phyloP scores from a whole-genome alignment of 2,329 filamentous ascomycete genomes.

The Rutstroemia sp. region DNA sequence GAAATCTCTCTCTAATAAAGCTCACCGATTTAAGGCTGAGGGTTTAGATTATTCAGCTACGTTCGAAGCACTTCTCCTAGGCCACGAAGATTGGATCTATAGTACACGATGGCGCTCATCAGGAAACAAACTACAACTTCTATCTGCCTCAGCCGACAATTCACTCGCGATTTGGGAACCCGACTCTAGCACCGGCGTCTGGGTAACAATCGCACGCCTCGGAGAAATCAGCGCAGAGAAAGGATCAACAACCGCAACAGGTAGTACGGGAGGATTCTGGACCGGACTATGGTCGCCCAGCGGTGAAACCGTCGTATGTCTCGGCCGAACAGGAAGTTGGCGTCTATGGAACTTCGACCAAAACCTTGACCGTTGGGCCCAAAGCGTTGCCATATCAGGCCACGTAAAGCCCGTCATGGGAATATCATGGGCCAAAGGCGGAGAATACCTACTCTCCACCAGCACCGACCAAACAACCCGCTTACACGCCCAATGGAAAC shows the following conservation, averaged over 20 bases:
- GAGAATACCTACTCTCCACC: conserved; percentile 81
- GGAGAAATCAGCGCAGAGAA: conserved; percentile 94
- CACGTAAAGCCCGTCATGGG: conserved; percentile 78
- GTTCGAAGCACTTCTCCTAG: conserved; percentile 87
- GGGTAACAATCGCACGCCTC: conserved; percentile 77
- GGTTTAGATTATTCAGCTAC: conserved; percentile 67
- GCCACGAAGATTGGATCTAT: conserved; percentile 98
- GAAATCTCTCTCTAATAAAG: conserved; percentile 80
- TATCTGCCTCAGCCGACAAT: conserved; percentile 92
- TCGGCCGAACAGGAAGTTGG: conserved; percentile 92
- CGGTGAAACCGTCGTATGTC: conserved; percentile 66
- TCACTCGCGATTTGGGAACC: conserved; percentile 90
- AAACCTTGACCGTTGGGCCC: conserved; percentile 62
- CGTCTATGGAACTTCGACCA: conserved; percentile 67
- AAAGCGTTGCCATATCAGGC: conserved; percentile 70
- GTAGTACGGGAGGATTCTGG: conserved; percentile 95
- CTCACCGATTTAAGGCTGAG: conserved; percentile 62
- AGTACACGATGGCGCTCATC: conserved; percentile 47
- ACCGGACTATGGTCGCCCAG: conserved; percentile 84
- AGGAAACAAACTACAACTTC: conserved; percentile 53
- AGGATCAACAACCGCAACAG: conserved; percentile 91
- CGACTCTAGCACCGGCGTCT: conserved; percentile 77
- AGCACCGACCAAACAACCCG: conserved; percentile 89
- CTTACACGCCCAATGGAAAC: conserved; percentile 73
- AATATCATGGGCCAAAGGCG: conserved; percentile 74